These are phyloP conservation scores for Aspergillus neotritici DNA, from an alignment of 2,329 filamentous ascomycete species.

Conservation along the genomic window DNA sequence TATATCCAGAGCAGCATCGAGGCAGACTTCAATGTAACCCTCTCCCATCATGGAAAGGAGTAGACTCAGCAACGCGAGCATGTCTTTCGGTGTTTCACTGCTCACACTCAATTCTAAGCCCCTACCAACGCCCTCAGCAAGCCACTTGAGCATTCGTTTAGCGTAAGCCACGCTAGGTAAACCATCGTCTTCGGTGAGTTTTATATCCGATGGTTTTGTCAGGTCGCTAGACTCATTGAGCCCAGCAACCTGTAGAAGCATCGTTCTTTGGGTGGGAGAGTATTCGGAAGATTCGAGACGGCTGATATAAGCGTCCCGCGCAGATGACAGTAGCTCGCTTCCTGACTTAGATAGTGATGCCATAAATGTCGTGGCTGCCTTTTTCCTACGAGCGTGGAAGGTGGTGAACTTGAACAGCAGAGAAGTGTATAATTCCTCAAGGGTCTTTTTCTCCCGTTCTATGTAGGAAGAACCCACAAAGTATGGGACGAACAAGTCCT, in stretches of 20 bases:
- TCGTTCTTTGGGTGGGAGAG: constrained; percentile 78
- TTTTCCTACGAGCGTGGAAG: constrained; percentile 77
- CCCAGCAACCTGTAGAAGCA: constrained; percentile 84
- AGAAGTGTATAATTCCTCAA: constrained; percentile 82
- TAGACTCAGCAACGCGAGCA: constrained; percentile 75
- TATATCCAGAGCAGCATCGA: constrained; percentile 66
- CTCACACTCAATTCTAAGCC: constrained; percentile 84
- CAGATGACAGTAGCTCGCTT: constrained; percentile 78
- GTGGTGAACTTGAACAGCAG: constrained; percentile 93
- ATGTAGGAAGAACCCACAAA: constrained; percentile 62
- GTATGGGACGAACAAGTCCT: constrained; percentile 62
- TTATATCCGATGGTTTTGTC: constrained; percentile 72
- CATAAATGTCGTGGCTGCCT: constrained; percentile 86
- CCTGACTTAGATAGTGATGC: constrained; percentile 84
- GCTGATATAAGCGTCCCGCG: constrained; percentile 86
- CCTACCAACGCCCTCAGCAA: constrained; percentile 88
- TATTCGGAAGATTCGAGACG: constrained; percentile 83
- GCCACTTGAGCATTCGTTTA: constrained; percentile 97
- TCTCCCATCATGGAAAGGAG: constrained; percentile 84
- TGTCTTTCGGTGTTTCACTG: constrained; percentile 88
- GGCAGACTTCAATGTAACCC: constrained; percentile 63
- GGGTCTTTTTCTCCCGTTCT: constrained; percentile 58
- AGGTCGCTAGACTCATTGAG: constrained; percentile 63
- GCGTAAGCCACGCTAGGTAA: constrained; percentile 74
- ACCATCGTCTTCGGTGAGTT: constrained; percentile 86